These are phyloP conservation scores for Arxiozyma bovina DNA, from an alignment of 1,139 yeast species.

Conservation along the genomic window DNA sequence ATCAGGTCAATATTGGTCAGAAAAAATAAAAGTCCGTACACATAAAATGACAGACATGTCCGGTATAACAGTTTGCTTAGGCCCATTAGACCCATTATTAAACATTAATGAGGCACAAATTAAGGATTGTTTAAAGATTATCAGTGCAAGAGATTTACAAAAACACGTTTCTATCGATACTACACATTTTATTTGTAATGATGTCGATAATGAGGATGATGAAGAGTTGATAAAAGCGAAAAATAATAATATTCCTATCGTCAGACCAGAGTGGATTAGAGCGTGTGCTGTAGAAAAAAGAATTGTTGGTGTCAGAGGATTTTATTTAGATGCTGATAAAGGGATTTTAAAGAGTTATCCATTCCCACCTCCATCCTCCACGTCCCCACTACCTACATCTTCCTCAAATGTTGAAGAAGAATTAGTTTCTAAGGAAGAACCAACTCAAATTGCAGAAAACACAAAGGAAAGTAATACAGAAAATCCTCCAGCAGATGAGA, in stretches of 20 bases:
- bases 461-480: neutral
- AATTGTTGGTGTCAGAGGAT: conserved; percentile 86
- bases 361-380: conserved; percentile 23
- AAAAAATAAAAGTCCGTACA: conserved; percentile 61
- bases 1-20: conserved; percentile 74
- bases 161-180: conserved; percentile 74
- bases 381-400: conserved; percentile 4
- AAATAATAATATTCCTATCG: conserved; percentile 84
- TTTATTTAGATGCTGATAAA: conserved; percentile 46
- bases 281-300: conserved; percentile 88
- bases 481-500: neutral
- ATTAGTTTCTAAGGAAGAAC: neutral
- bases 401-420: neutral
- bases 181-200: conserved; percentile 50
- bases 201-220: conserved; percentile 10
- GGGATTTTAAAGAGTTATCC: conserved; percentile 28
- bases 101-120: conserved; percentile 55
- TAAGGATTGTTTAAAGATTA: conserved; percentile 49
- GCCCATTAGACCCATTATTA: conserved; percentile 60
- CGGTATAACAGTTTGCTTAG: conserved; percentile 88
- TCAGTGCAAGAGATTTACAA: conserved; percentile 84
- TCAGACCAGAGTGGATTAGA: conserved; percentile 93
- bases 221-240: conserved; percentile 52
- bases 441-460: neutral
- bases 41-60: conserved; percentile 94